Conservation (phyloP, 2,329 filamentous ascomycete species). For the Cladosporium sp. region DNA sequence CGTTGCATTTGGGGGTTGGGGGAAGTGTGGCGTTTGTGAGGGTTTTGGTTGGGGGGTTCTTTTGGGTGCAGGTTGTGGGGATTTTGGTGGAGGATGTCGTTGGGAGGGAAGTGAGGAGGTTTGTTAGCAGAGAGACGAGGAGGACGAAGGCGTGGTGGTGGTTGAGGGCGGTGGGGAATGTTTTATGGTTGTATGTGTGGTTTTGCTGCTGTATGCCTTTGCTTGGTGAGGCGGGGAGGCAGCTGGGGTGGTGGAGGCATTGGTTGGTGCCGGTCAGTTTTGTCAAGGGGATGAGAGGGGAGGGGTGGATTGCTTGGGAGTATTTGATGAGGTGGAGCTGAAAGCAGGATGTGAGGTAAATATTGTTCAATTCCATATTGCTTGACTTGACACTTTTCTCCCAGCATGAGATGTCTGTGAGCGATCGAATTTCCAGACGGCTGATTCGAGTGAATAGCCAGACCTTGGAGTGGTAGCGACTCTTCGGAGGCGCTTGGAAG, state of each 20-base stretch:
- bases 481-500: background rate
- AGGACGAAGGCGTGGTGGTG: constrained; percentile 1
- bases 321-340: background rate
- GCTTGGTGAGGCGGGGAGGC: constrained; percentile 27
- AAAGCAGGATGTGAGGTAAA: background rate
- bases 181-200: constrained; percentile 28
- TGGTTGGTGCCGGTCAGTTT: constrained; percentile 31
- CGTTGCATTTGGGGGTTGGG: constrained; percentile 21
- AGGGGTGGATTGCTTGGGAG: constrained; percentile 26
- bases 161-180: constrained; percentile 21
- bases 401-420: background rate
- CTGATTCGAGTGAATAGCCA: background rate
- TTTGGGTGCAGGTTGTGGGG: constrained; percentile 33
- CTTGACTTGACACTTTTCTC: background rate
- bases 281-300: constrained; percentile 24
- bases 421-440: background rate
- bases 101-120: constrained; percentile 12
- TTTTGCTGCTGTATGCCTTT: constrained; percentile 27
- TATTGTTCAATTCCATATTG: background rate
- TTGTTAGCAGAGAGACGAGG: background rate
- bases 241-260: constrained; percentile 32
- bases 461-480: background rate
- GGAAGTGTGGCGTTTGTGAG: constrained; percentile 19
- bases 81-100: constrained; percentile 28
- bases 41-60: constrained; percentile 27